Evolutionary conservation across 202 grass and related monocot genomes (phyloP).

Genomic region (Bolboschoenoplectus hybrid): DNA sequence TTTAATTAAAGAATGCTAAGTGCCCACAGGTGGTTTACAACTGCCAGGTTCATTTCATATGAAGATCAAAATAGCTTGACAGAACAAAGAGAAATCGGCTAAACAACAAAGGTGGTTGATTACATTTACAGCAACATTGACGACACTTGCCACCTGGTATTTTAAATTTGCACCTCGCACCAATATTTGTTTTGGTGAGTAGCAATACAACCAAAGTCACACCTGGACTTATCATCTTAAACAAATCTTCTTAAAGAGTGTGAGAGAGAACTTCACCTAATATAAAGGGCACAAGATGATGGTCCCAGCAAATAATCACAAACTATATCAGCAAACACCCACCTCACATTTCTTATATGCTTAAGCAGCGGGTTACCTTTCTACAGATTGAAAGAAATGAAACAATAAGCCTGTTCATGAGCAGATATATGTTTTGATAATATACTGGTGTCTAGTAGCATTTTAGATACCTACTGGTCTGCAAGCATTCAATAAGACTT

Average conservation of each 20-base stretch:
- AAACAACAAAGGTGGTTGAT: neutral
- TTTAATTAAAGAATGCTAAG: neutral
- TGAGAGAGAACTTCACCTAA: conserved; percentile 56
- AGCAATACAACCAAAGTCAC: neutral
- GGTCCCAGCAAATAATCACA: conserved; percentile 89
- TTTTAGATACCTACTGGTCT: neutral
- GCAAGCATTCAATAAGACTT: neutral
- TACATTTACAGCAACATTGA: neutral
- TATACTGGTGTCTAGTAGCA: neutral
- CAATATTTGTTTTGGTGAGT: neutral
- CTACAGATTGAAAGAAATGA: conserved; percentile 45
- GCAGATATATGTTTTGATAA: neutral
- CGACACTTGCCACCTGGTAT: neutral
- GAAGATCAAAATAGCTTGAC: neutral
- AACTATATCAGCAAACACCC: conserved; percentile 73
- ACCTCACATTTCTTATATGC: conserved; percentile 91
- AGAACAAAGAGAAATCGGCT: neutral
- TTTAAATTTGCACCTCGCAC: neutral
- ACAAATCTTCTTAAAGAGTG: neutral
- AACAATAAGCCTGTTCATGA: conserved; percentile 7
- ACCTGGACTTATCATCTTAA: neutral
- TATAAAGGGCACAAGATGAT: conserved; percentile 84
- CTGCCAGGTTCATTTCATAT: neutral
- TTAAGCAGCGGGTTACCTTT: conserved; percentile 92
- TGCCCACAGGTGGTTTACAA: conserved; percentile 7